Percentiles rank a stretch among this genome's conserved stretches.
phyloP scores from a whole-genome alignment of 345 rosid species.

The Anastatica hierochuntica region DNA sequence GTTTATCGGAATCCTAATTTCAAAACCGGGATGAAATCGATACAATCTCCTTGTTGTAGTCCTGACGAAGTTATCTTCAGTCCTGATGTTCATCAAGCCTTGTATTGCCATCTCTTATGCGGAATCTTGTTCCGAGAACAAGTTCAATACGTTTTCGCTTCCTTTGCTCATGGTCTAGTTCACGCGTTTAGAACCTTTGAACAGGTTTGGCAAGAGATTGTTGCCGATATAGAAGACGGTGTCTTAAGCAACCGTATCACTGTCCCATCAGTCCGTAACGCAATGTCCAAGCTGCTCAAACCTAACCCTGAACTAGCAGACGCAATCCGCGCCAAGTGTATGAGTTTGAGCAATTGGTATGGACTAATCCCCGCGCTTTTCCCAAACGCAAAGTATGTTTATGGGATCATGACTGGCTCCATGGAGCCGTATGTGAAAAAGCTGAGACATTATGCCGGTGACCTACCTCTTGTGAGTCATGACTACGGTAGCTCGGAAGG shows the following conservation, averaged over 20 bases:
- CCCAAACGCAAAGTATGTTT: slow-evolving; percentile 81
- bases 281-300: slow-evolving; percentile 62
- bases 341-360: slow-evolving; percentile 75
- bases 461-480: slow-evolving; percentile 61
- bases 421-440: slow-evolving; percentile 83
- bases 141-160: slow-evolving; percentile 56
- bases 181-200: slow-evolving; percentile 76
- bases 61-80: slow-evolving; percentile 93
- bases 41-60: slow-evolving; percentile 66
- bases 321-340: slow-evolving; percentile 40
- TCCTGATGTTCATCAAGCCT: slow-evolving; percentile 75
- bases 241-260: slow-evolving; percentile 43
- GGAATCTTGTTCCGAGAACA: slow-evolving; percentile 69
- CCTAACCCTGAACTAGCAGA: slow-evolving; percentile 72
- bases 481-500: slow-evolving; percentile 98
- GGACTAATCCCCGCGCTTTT: slow-evolving; percentile 78
- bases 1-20: slow-evolving; percentile 49
- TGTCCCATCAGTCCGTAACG: slow-evolving; percentile 45
- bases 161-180: slow-evolving; percentile 81
- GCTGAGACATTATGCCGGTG: slow-evolving; percentile 81
- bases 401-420: slow-evolving; percentile 97
- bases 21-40: slow-evolving; percentile 51
- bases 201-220: slow-evolving; percentile 73
- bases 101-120: slow-evolving; percentile 91
- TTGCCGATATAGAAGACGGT: slow-evolving; percentile 52